Evolutionary conservation across 2,329 filamentous ascomycete genomes (phyloP).

Genomic region (Phialocephala subalpina): DNA sequence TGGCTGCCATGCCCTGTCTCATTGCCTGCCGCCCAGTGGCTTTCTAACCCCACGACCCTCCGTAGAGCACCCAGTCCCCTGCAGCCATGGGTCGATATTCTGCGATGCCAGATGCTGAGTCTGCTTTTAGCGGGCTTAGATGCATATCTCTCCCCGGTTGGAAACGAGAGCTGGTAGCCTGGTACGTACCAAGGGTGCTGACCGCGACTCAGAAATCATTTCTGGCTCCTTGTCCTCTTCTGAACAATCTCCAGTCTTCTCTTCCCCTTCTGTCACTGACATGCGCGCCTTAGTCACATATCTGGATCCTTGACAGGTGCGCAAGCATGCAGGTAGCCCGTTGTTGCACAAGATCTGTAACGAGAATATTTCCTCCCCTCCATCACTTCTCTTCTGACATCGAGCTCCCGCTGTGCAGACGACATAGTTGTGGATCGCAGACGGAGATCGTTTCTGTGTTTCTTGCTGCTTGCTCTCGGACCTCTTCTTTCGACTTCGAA

Average conservation of each 20-base stretch:
- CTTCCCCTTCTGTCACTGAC: not conserved
- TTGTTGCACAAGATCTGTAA: constrained; percentile 2
- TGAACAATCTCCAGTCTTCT: constrained; percentile 4
- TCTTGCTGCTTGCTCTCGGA: not conserved
- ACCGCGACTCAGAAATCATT: not conserved
- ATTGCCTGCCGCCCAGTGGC: not conserved
- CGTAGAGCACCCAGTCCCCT: not conserved
- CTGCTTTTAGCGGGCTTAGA: not conserved
- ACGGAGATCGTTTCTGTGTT: not conserved
- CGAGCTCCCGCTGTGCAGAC: not conserved
- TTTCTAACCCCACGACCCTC: not conserved
- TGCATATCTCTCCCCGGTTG: not conserved
- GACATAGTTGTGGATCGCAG: not conserved
- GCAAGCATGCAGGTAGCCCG: constrained; percentile 11
- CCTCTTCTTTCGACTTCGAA: not conserved
- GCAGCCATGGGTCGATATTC: constrained; percentile 1
- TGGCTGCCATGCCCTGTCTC: constrained; percentile 15
- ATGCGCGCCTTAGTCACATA: not conserved
- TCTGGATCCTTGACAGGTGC: not conserved
- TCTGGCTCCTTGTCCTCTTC: constrained; percentile 7
- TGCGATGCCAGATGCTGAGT: not conserved
- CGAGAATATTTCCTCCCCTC: not conserved
- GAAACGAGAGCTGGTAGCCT: not conserved
- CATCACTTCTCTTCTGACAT: not conserved
- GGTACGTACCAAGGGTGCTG: not conserved